Evolutionary conservation across 768 basidiomycete species (phyloP).

Genomic region (Lentinula raphanica): DNA sequence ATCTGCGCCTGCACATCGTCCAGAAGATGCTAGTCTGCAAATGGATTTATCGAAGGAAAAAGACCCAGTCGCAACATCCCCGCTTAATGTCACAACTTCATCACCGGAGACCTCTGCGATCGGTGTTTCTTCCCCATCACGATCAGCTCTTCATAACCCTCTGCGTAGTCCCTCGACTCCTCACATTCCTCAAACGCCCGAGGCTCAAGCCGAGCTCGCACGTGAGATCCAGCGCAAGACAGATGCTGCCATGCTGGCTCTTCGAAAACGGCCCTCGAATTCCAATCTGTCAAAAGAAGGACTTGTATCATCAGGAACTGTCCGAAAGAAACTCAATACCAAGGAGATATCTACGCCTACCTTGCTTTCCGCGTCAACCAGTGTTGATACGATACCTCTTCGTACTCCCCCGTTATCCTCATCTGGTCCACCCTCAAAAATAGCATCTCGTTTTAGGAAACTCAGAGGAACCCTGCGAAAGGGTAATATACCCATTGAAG

Average conservation of each 20-base stretch:
- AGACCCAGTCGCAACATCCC: background rate
- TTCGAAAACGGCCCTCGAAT: slow-evolving; percentile 46
- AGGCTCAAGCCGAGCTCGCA: slow-evolving; percentile 52
- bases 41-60: background rate
- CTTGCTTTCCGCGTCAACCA: slow-evolving; percentile 62
- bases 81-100: background rate
- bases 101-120: background rate
- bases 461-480: slow-evolving; percentile 64
- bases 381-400: slow-evolving; percentile 62
- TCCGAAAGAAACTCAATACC: slow-evolving; percentile 54
- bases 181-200: slow-evolving; percentile 35
- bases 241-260: slow-evolving; percentile 59
- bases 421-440: slow-evolving; percentile 44
- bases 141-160: slow-evolving; percentile 28
- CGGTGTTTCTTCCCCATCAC: slow-evolving; percentile 12
- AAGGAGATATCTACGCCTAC: slow-evolving; percentile 63
- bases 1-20: slow-evolving; percentile 7
- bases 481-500: slow-evolving; percentile 33
- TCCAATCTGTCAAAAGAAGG: slow-evolving; percentile 32
- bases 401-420: slow-evolving; percentile 44
- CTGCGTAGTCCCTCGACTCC: slow-evolving; percentile 38
- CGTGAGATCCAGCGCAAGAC: slow-evolving; percentile 64
- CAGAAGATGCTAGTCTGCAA: slow-evolving; percentile 22
- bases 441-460: slow-evolving; percentile 70
- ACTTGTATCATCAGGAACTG: slow-evolving; percentile 35